Evolutionary conservation across 2,329 filamentous ascomycete species (phyloP), one percentile per base, ranked within the genome.

Genomic region (Periconia sp.): DNA sequence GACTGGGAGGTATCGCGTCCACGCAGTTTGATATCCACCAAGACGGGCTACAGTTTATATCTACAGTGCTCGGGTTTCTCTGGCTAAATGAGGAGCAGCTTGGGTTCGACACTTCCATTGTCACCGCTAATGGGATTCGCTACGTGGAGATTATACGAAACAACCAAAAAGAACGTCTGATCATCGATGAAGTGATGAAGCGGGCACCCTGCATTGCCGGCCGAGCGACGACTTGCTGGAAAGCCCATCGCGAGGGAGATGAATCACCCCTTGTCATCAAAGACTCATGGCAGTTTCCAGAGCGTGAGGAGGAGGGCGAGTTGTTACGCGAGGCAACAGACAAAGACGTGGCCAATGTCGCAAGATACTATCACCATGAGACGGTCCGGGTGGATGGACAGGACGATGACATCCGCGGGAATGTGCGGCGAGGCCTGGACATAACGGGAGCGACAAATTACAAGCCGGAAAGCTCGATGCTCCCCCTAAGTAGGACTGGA

Each of bases 11-110:
- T 5, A 71, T 78, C 25, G 70, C 68, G 41, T 79, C 74, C 9
- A 54, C 68, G 16, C 59, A 64, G 23, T 79, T 79, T 50, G 55
- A 79, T 44, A 73, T 80, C 21, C 73, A 79, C 42, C 23, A 73
- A 30, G 61, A 77, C 45, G 66, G 70, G 10, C 52, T 66, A 17
- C 58, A 59, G 40, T 74, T 77, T 43, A 59, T 77, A n/a, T 68
- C 51, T 10, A 68, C 52, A 1, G 58, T 77, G 43, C 68, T 77
- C 13, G 66, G 68, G 15, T 76, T 74, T 52, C 60, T 77, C 9
- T 73, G 47, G 56, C 74, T 78, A 58, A 65, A 63, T 43, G 50
- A 70, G 19, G 59, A 68, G 40, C 50, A 70, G 24, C 66, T 78
- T 43, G 71, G 73, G 15, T 77, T 77, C 38, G 70, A 79, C 51